Conservation (phyloP, 257 asterid species). For the Solanum dulcamara region DNA sequence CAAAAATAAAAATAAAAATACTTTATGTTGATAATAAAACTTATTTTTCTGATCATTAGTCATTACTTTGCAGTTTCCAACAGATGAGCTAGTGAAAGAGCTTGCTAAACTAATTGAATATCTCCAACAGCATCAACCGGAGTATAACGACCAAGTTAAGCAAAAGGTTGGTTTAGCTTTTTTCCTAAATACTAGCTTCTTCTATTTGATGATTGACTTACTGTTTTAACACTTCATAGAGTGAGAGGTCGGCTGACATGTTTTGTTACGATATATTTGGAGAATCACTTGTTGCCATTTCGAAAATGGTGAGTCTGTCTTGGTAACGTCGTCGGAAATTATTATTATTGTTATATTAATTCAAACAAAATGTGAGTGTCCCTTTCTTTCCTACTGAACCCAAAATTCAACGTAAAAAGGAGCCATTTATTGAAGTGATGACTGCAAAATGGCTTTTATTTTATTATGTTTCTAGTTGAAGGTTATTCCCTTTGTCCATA, state of each 20-base stretch:
- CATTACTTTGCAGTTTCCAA: neutral
- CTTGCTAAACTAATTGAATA: neutral
- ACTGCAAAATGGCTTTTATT: neutral
- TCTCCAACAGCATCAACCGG: neutral
- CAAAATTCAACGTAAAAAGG: neutral
- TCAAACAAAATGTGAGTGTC: neutral
- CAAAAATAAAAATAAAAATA: neutral
- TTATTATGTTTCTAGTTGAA: neutral
- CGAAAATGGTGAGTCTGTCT: conserved; percentile 47
- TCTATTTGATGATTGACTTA: neutral
- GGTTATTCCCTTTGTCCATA: neutral
- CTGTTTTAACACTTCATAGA: conserved; percentile 33
- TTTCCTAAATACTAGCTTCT: neutral
- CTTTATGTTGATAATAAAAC: neutral
- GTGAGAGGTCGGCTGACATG: conserved; percentile 66
- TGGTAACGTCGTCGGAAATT: neutral
- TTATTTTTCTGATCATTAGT: neutral
- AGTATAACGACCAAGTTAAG: neutral
- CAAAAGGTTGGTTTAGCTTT: neutral
- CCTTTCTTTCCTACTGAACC: neutral
- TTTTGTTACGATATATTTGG: conserved; percentile 89
- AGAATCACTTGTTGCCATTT: conserved; percentile 80
- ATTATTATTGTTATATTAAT: neutral
- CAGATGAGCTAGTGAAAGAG: neutral
- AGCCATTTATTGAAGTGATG: neutral